Evolutionary conservation across 352 stramenopile genomes (phyloP), one percentile per base, ranked within the genome.

Genomic region (Globisporangium abappressorium): DNA sequence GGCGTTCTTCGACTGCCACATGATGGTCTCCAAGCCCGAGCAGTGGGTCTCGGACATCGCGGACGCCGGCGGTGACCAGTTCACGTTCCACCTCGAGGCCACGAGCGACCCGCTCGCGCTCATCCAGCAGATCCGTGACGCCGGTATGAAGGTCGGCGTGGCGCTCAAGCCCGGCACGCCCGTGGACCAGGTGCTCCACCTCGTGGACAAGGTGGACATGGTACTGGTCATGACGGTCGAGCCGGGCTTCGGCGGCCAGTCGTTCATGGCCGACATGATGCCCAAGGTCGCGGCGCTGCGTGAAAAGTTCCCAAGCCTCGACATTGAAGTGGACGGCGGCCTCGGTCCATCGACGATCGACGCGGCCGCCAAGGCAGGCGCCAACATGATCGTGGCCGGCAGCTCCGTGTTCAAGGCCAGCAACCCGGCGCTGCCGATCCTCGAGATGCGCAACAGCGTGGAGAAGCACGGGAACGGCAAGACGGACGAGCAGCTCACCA

Each of bases 211-310:
- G 34, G 81, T 98, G 33, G 97, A 99, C 72, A 92, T 99, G 82
- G 94, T 98, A 67, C 81, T 99, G 34, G 83, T 99, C 33, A 99
- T 99, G 97, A 99, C 97, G 5, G 97, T 99, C 30, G 95, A 99
- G 81, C 97, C 97, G 26, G 97, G 97, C 59, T 99, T 99, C 70
- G 93, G 94, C 36, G 97, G 97, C 33, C 97, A 99, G 81, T 91
- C 77, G 38, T 99, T 99, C 74, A 99, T 99, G 94, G 71, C 66
- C 33, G 82, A 95, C 71, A 98, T 98, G 91, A 98, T 99, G 91
- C 74, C 79, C 38, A 99, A 99, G 78, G 88, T 99, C 18, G 78
- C 87, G 57, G 80, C 78, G 24, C 73, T 99, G 38, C 84, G 97
- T 53, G 80, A 87, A 43, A 87, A 90, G 65, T 99, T 93, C 79